phyloP scores from a whole-genome alignment of 2,329 filamentous ascomycete species.

The Didymella sp. region DNA sequence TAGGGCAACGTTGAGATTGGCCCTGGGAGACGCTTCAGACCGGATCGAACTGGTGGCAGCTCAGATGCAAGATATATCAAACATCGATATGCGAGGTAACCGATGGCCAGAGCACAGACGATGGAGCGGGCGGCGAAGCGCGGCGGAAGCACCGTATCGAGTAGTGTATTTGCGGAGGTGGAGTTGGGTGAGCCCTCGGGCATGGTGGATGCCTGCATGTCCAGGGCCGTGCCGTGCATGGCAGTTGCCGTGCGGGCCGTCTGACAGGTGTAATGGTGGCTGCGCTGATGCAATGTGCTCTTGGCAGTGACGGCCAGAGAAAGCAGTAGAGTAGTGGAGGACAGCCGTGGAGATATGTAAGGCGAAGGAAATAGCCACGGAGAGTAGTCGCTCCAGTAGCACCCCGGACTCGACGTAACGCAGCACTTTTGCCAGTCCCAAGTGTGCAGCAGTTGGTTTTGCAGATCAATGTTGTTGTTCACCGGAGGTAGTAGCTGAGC shows the following conservation, averaged over 20 bases:
- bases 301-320: not conserved
- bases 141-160: not conserved
- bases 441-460: not conserved
- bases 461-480: not conserved
- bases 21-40: conserved; percentile 15
- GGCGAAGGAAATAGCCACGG: no score
- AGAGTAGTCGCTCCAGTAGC: no score
- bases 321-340: no score
- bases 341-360: no score
- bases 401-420: no score
- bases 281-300: not conserved
- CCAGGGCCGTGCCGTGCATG: not conserved
- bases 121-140: not conserved
- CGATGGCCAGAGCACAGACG: not conserved
- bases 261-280: not conserved
- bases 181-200: not conserved
- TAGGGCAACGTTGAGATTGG: conserved; percentile 19
- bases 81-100: not conserved
- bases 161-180: not conserved
- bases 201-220: not conserved
- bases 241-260: not conserved
- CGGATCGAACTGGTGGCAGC: conserved; percentile 9
- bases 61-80: conserved; percentile 14
- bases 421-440: no score
- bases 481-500: not conserved